These are phyloP conservation scores for Trichosanthes cucumerina DNA, from an alignment of 306 rosid genomes.

Conservation along the genomic window DNA sequence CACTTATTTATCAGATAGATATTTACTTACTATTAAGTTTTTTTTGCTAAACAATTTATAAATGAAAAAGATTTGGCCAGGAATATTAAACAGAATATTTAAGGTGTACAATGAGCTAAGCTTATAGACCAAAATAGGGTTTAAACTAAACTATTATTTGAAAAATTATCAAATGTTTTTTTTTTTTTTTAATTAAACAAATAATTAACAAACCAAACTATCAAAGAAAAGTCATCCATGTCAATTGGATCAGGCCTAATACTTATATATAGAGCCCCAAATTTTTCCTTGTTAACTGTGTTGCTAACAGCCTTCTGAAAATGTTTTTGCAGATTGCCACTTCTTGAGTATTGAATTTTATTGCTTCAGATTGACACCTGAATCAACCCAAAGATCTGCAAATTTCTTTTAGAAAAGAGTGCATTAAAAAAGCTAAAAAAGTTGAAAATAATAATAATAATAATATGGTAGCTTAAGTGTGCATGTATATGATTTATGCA, in stretches of 20 bases:
- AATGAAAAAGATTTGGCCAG: no score
- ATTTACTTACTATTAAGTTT: no score
- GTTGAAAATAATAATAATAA: not conserved
- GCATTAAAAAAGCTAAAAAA: not conserved
- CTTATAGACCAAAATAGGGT: no score
- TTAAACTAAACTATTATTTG: no score
- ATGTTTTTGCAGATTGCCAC: not conserved
- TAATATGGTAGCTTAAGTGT: not conserved
- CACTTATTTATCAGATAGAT: no score
- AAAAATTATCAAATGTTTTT: not conserved
- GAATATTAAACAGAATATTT: not conserved
- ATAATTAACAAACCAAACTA: no score
- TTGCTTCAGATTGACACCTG: not conserved
- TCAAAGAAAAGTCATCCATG: not conserved
- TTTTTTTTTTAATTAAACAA: no score
- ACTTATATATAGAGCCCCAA: not conserved
- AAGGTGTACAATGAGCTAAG: not conserved
- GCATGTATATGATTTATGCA: constrained; percentile 1
- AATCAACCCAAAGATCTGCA: not conserved
- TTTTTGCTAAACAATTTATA: no score
- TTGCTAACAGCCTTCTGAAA: not conserved
- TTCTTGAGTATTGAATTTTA: not conserved
- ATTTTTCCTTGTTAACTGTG: not conserved
- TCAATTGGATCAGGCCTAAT: not conserved
- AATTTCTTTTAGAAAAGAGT: not conserved